Base-by-base conservation (phyloP, 208 protist genomes). In the Trypanosoma lewisi region DNA sequence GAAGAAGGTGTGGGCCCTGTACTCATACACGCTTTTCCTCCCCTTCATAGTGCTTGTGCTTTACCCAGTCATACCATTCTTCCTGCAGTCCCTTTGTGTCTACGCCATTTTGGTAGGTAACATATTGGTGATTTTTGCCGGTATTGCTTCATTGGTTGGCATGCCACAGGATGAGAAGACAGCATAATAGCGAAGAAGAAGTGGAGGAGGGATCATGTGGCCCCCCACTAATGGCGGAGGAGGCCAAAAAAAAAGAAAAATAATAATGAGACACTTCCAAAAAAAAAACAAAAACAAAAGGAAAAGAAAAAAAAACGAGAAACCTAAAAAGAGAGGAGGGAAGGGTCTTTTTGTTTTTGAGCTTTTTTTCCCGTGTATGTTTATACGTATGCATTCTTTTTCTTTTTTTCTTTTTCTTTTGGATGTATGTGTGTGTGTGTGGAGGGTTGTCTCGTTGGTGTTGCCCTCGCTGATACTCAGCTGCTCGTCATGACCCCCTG, bases 51-150 rank as follows among this genome's bases (percentile, higher is more conserved):
- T 49, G 7, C 41, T 75, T 16, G 30, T 83, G 5, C 36, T 78
- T 14, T 75, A 67, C 30, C 72, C 55, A 16, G 44, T 76, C 23
- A 47, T 83, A 41, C 77, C 81, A n/a, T 64, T 57, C 48, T 51
- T 59, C 17, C 21, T 87, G 45, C 76, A 78, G 74, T 11, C 23
- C 41, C 8, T 70, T 42, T 42, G 16, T 31, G 31, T 63, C 33
- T 33, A 9, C 45, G 6, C 54, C 9, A 2, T 56, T 21, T 11
- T 54, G 33, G 6, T 70, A 25, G 1, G 5, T 25, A 23, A 47
- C 31, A 47, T 70, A 23, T 30, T 53, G 34, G 49, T 55, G 12
- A n/a, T 80, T 23, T 49, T 82, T 27, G 67, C 49, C n/a, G 4
- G 53, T 17, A 23, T 54, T 3, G 16, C 17, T 41, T 8, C 39